Percentiles rank a stretch among this genome's conserved stretches.
These are phyloP conservation scores for Kalaharituber pfeilii DNA, from an alignment of 2,329 filamentous ascomycete genomes.

Conservation along the genomic window DNA sequence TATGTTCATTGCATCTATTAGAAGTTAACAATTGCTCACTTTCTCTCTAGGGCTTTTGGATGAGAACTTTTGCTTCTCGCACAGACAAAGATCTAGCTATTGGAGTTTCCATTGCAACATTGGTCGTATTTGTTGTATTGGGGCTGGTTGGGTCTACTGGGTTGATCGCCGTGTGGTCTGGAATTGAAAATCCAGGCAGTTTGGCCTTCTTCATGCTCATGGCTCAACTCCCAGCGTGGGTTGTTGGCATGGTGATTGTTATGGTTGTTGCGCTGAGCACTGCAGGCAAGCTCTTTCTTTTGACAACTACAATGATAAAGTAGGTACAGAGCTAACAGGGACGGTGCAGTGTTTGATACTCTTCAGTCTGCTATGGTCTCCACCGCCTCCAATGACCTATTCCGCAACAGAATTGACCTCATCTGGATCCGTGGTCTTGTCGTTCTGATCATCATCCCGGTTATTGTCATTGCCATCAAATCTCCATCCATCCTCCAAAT, in stretches of 20 bases:
- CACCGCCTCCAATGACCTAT: constrained; percentile 68
- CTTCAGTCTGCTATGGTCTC: constrained; percentile 72
- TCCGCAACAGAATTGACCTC: constrained; percentile 62
- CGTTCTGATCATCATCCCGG: constrained; percentile 54
- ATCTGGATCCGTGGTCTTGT: constrained; percentile 55
- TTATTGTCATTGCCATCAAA: constrained; percentile 55
- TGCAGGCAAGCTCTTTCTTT: constrained; percentile 30
- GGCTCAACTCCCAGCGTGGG: constrained; percentile 55
- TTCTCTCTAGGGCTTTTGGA: constrained; percentile 41
- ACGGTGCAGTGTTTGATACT: constrained; percentile 45
- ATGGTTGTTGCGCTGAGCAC: constrained; percentile 64
- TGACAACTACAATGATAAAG: neutral
- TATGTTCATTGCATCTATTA: constrained; percentile 21
- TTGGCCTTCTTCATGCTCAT: constrained; percentile 61
- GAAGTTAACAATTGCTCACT: neutral
- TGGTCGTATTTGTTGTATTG: constrained; percentile 49
- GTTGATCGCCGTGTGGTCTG: constrained; percentile 61
- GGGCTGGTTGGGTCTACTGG: constrained; percentile 56
- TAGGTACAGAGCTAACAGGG: neutral
- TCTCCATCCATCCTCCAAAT: constrained; percentile 61
- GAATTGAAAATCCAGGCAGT: constrained; percentile 40
- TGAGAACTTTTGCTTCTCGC: constrained; percentile 63
- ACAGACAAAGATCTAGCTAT: constrained; percentile 63
- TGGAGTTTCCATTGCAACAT: constrained; percentile 50
- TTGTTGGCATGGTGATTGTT: constrained; percentile 63